Percentiles rank a stretch among this genome's conserved stretches.
These are phyloP conservation scores for Kluyveromyces lactis DNA, from an alignment of 805 yeast species.

Conservation along the genomic window DNA sequence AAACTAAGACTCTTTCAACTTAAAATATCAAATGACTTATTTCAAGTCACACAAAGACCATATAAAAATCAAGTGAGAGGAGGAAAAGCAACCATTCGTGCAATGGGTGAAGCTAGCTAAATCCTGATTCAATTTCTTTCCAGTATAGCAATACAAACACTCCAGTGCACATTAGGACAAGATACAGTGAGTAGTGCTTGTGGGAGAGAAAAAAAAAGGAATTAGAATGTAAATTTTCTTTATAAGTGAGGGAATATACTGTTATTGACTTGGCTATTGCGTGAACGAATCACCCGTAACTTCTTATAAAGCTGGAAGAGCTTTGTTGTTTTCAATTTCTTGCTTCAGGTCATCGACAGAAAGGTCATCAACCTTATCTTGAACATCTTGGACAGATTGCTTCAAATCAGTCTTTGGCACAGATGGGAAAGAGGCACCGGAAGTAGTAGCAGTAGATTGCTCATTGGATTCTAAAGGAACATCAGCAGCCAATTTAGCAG, in stretches of 20 bases:
- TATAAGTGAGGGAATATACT: not conserved
- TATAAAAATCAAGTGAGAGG: too few species aligned
- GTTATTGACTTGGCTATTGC: too few species aligned
- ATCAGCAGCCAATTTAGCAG: constrained; percentile 20
- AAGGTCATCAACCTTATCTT: constrained; percentile 5
- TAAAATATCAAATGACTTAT: too few species aligned
- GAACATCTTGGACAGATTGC: constrained; percentile 3
- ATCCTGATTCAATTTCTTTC: too few species aligned
- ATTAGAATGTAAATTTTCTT: not conserved
- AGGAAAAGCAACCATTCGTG: too few species aligned
- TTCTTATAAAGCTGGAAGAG: not conserved
- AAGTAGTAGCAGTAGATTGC: constrained; percentile 14
- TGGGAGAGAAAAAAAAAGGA: not conserved
- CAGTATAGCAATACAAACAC: too few species aligned
- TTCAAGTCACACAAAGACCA: too few species aligned
- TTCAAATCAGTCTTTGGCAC: constrained; percentile 23
- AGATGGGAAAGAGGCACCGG: constrained; percentile 32
- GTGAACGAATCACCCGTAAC: too few species aligned
- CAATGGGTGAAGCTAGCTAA: too few species aligned
- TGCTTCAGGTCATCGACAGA: constrained; percentile 27
- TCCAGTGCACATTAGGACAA: too few species aligned
- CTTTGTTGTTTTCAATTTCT: constrained; percentile 26
- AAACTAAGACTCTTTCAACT: too few species aligned
- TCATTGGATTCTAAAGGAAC: constrained; percentile 13
- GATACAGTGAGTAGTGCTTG: too few species aligned